Evolutionary conservation across 495 filamentous ascomycete species (phyloP).

Genomic region (Penicillium bialowiezense): DNA sequence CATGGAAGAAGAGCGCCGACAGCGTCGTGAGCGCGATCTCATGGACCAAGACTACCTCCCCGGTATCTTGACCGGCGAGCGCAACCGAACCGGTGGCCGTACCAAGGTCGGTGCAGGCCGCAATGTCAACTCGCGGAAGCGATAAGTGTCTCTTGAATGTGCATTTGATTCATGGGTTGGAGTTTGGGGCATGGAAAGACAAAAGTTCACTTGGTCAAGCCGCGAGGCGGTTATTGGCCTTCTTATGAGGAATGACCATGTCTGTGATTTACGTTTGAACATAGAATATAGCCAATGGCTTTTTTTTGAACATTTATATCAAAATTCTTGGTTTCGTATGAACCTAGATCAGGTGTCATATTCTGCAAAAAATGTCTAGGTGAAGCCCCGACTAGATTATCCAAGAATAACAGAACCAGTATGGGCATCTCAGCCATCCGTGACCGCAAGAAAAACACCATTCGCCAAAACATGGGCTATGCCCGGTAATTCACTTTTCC

Average conservation of each 20-base stretch:
- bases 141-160: conserved; percentile 32
- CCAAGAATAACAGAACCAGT: conserved; percentile 8
- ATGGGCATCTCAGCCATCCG: conserved; percentile 29
- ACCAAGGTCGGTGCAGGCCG: conserved; percentile 81
- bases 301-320: conserved; percentile 13
- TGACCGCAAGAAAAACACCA: conserved; percentile 42
- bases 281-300: conserved; percentile 18
- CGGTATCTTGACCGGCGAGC: conserved; percentile 77
- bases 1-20: conserved; percentile 58
- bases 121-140: conserved; percentile 80
- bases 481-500: conserved; percentile 29
- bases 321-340: neutral
- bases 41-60: conserved; percentile 97
- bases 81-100: conserved; percentile 57
- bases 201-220: conserved; percentile 16
- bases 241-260: conserved; percentile 21
- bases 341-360: conserved; percentile 10
- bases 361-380: conserved; percentile 4
- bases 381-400: conserved; percentile 4
- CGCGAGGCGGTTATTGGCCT: conserved; percentile 12
- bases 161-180: conserved; percentile 29
- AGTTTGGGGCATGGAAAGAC: conserved; percentile 35
- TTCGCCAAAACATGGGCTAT: conserved; percentile 39
- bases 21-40: conserved; percentile 66
- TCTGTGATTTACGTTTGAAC: conserved; percentile 12